Conservation (phyloP, 371 early-diverging fungal genomes). For the Mortierella sp. region DNA sequence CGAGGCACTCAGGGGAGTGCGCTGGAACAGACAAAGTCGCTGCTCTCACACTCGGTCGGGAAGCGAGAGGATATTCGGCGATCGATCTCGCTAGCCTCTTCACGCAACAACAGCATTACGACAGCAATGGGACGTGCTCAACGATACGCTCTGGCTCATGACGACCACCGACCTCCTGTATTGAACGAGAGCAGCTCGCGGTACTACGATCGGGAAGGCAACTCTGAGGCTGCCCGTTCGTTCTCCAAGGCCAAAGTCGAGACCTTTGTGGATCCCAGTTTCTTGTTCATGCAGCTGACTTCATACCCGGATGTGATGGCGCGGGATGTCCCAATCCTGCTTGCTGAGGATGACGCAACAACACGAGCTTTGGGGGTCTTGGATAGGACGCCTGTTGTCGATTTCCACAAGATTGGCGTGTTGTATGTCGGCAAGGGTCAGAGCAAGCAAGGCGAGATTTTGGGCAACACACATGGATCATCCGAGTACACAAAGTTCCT, state of each 20-base stretch:
- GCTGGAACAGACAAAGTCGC: conserved; percentile 55
- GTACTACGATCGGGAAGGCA: conserved; percentile 42
- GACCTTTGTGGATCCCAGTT: conserved; percentile 71
- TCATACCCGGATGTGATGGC: conserved; percentile 80
- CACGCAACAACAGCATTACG: conserved; percentile 51
- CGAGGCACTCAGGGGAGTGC: conserved; percentile 49
- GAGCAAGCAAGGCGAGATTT: conserved; percentile 84
- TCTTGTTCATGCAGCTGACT: conserved; percentile 72
- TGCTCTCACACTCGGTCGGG: conserved; percentile 42
- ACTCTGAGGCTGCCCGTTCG: conserved; percentile 16
- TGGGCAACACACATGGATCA: conserved; percentile 89
- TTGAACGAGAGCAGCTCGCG: conserved; percentile 20
- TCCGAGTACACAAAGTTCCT: conserved; percentile 87
- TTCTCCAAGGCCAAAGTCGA: conserved; percentile 54
- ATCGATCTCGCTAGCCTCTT: conserved; percentile 38
- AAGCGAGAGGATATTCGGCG: conserved; percentile 48
- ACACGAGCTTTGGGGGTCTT: conserved; percentile 83
- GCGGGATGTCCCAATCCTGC: conserved; percentile 71
- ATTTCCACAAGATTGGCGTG: conserved; percentile 96
- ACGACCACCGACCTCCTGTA: conserved; percentile 47
- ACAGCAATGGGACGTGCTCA: conserved; percentile 25
- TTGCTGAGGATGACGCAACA: conserved; percentile 85
- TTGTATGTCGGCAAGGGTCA: conserved; percentile 92
- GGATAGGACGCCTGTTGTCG: conserved; percentile 91
- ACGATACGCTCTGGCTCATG: conserved; percentile 29